phyloP scores from a whole-genome alignment of 1,284 basidiomycete genomes.

The Fomitopsis betulina region DNA sequence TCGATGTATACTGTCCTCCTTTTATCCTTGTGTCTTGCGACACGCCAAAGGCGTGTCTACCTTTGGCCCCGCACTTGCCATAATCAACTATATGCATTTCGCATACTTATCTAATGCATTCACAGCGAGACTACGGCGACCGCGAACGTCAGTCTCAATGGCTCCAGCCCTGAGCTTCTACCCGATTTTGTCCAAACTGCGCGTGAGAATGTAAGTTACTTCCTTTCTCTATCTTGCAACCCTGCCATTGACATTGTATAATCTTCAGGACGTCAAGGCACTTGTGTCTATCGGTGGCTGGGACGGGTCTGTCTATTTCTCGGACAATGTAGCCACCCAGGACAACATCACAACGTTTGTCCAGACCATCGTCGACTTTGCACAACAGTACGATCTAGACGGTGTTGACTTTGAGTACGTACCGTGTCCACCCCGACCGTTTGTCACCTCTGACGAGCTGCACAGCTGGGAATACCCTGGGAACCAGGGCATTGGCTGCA shows the following conservation, averaged over 20 bases:
- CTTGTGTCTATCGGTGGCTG: slow-evolving; percentile 80
- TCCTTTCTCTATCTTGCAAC: not conserved
- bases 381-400: slow-evolving; percentile 60
- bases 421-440: not conserved
- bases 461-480: slow-evolving; percentile 86
- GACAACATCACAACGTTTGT: slow-evolving; percentile 65
- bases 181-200: slow-evolving; percentile 27
- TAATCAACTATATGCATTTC: not conserved
- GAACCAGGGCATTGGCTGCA: slow-evolving; percentile 68
- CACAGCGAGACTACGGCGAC: slow-evolving; percentile 21
- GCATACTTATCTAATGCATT: not conserved
- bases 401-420: slow-evolving; percentile 78
- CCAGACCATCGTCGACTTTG: slow-evolving; percentile 57
- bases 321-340: slow-evolving; percentile 55
- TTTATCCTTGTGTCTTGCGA: not conserved
- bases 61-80: not conserved
- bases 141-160: slow-evolving; percentile 18
- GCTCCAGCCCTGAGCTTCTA: slow-evolving; percentile 19
- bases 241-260: not conserved
- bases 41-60: not conserved
- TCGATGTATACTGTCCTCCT: too few relatives aligned
- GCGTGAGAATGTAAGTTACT: slow-evolving; percentile 22
- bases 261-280: slow-evolving; percentile 54
- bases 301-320: slow-evolving; percentile 72
- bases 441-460: not conserved